Evolutionary conservation across 176 grass and related monocot species (phyloP).

Genomic region (Tuctoria greenei): DNA sequence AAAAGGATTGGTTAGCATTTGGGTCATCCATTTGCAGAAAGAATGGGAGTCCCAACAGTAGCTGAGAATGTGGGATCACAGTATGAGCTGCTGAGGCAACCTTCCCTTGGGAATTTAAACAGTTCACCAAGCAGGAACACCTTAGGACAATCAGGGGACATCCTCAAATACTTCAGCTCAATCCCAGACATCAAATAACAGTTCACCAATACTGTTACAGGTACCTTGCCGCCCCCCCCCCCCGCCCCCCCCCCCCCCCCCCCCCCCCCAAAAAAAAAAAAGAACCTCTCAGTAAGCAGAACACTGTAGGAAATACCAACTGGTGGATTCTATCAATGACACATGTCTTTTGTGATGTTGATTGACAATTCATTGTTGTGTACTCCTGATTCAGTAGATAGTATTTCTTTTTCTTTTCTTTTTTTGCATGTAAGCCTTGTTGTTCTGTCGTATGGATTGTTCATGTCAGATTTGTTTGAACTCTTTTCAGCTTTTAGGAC

Average conservation of each 20-base stretch:
- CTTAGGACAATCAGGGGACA: slow-evolving; percentile 55
- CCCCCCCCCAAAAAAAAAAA: too few species aligned
- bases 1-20: slow-evolving; percentile 98
- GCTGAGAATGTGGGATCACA: slow-evolving; percentile 58
- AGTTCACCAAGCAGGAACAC: slow-evolving; percentile 64
- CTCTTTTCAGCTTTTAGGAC: slow-evolving; percentile 11
- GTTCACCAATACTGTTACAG: slow-evolving; percentile 93
- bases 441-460: slow-evolving; percentile 21
- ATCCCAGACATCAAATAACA: slow-evolving; percentile 78
- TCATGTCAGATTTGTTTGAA: neutral
- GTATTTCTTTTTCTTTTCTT: neutral
- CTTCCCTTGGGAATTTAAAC: slow-evolving; percentile 70
- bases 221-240: slow-evolving; percentile 32
- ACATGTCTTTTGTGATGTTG: slow-evolving; percentile 8
- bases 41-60: slow-evolving; percentile 88
- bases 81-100: slow-evolving; percentile 75
- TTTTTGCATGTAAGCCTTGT: slow-evolving; percentile 16
- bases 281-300: neutral
- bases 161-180: slow-evolving; percentile 55
- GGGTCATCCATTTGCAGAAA: slow-evolving; percentile 95
- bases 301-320: slow-evolving; percentile 19
- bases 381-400: slow-evolving; percentile 7
- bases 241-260: too few species aligned
- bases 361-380: slow-evolving; percentile 7
- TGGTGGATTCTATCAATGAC: slow-evolving; percentile 29